These are phyloP conservation scores for Penicillium mononematosum DNA, from an alignment of 495 filamentous ascomycete genomes.

Conservation along the genomic window DNA sequence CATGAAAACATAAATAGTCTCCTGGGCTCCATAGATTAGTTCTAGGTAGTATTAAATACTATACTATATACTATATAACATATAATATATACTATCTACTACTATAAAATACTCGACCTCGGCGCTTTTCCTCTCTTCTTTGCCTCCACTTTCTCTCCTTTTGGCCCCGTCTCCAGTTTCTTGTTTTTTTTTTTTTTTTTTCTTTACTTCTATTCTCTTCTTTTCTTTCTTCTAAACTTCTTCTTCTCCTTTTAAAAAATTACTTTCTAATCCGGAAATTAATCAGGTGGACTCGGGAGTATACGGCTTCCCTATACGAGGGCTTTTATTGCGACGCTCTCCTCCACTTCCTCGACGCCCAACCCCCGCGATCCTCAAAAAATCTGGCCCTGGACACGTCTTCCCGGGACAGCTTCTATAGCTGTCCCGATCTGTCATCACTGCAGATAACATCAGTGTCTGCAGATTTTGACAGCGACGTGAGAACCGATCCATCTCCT, in stretches of 20 bases:
- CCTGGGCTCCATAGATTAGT: background rate
- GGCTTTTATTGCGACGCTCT: slow-evolving; percentile 28
- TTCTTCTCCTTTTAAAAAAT: background rate
- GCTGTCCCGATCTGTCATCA: slow-evolving; percentile 52
- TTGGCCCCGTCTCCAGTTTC: slow-evolving; percentile 6
- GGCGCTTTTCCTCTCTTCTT: slow-evolving; percentile 9
- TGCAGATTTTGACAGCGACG: slow-evolving; percentile 24
- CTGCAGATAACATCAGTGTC: slow-evolving; percentile 27
- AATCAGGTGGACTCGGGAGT: slow-evolving; percentile 6
- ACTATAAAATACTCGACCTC: slow-evolving; percentile 7
- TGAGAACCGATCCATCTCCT: slow-evolving; percentile 35
- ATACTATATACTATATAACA: no score
- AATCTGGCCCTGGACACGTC: slow-evolving; percentile 48
- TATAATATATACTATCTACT: background rate
- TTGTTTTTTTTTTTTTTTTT: slow-evolving; percentile 4
- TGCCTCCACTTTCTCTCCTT: slow-evolving; percentile 15
- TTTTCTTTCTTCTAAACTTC: background rate
- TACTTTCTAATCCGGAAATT: background rate
- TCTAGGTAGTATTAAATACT: no score
- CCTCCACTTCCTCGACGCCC: slow-evolving; percentile 23
- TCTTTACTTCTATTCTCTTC: slow-evolving; percentile 7
- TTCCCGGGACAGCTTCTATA: slow-evolving; percentile 49
- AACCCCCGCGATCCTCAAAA: slow-evolving; percentile 33
- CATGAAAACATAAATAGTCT: slow-evolving; percentile 4
- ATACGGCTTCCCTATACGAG: slow-evolving; percentile 22